These are phyloP conservation scores for Collybia nuda DNA, from an alignment of 768 basidiomycete species.

Conservation along the genomic window DNA sequence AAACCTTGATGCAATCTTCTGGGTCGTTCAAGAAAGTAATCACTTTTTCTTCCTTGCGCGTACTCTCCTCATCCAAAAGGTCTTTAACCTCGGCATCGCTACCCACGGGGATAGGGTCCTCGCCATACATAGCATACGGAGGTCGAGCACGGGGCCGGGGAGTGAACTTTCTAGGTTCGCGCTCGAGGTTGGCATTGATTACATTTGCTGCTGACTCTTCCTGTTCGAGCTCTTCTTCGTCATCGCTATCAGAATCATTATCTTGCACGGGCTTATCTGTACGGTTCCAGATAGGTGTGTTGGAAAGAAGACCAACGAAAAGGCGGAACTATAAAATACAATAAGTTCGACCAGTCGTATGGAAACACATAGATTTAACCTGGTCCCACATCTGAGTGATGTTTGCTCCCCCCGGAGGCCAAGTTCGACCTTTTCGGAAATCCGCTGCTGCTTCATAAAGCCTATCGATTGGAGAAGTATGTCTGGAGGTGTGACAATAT, in stretches of 20 bases:
- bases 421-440: constrained; percentile 43
- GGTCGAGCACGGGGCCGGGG: constrained; percentile 29
- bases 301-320: constrained; percentile 56
- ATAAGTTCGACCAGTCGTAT: neutral
- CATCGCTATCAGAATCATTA: constrained; percentile 31
- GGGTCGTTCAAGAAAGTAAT: constrained; percentile 62
- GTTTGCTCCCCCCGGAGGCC: constrained; percentile 38
- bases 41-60: constrained; percentile 42
- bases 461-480: constrained; percentile 46
- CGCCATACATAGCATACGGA: constrained; percentile 36
- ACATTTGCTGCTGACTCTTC: constrained; percentile 16
- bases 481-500: constrained; percentile 30
- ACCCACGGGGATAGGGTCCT: constrained; percentile 27
- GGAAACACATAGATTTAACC: constrained; percentile 31
- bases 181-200: constrained; percentile 4
- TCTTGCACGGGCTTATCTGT: constrained; percentile 28
- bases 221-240: constrained; percentile 24
- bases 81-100: constrained; percentile 35
- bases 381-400: constrained; percentile 61
- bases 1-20: constrained; percentile 55
- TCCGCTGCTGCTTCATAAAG: constrained; percentile 58
- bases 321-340: constrained; percentile 50
- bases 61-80: constrained; percentile 34
- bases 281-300: constrained; percentile 42
- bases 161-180: constrained; percentile 13